Evolutionary conservation across 1,284 basidiomycete species (phyloP).

Genomic region (Anthracocystis setariae): DNA sequence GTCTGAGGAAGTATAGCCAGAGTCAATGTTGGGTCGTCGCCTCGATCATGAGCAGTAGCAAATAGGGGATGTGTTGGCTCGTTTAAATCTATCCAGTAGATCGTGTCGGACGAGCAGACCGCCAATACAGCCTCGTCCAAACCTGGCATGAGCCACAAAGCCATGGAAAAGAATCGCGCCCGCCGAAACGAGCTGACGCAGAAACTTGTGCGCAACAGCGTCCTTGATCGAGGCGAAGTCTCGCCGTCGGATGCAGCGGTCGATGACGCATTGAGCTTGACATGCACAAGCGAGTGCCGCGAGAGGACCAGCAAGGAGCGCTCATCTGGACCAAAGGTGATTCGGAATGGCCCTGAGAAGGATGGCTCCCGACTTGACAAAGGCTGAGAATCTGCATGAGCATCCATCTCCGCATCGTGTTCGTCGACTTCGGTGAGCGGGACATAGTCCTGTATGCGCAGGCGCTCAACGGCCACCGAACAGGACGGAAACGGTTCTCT

Average conservation of each 20-base stretch:
- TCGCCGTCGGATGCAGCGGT: not conserved
- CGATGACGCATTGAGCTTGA: not conserved
- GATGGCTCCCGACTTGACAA: not conserved
- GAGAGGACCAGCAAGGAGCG: conserved; percentile 11
- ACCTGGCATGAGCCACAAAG: not conserved
- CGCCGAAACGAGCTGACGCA: conserved; percentile 22
- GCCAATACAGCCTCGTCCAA: conserved; percentile 18
- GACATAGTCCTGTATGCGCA: not conserved
- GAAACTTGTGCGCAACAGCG: conserved; percentile 13
- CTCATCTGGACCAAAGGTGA: conserved; percentile 10
- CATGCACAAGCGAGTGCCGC: conserved; percentile 10
- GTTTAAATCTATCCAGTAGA: conserved; percentile 35
- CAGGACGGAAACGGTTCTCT: not conserved
- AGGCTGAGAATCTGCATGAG: not conserved
- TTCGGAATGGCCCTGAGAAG: not conserved
- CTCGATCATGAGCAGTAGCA: conserved; percentile 33
- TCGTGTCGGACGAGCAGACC: conserved; percentile 33
- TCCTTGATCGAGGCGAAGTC: not conserved
- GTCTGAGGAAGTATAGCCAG: conserved; percentile 3
- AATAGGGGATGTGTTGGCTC: conserved; percentile 9
- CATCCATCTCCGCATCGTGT: not conserved
- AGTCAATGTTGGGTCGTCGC: conserved; percentile 34
- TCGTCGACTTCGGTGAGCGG: not conserved
- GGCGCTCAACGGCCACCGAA: not conserved
- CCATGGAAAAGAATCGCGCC: conserved; percentile 27